A percentile compares a stretch with the other conserved stretches of the same genome.
phyloP scores from a whole-genome alignment of 2,329 filamentous ascomycete genomes.

The Beauveria bassiana region DNA sequence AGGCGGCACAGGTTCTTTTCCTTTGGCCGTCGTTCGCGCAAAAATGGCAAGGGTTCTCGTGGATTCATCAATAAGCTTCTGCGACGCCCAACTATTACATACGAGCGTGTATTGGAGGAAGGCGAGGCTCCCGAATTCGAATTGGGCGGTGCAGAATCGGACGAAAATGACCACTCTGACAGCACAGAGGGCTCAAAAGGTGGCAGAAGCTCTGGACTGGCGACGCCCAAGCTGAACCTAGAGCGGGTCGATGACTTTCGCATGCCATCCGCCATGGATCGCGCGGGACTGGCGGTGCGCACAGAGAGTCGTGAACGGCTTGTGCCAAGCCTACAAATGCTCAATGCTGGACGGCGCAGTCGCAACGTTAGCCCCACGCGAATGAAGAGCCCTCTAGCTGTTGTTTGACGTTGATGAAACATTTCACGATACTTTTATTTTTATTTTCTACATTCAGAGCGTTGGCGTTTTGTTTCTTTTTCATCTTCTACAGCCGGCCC shows the following conservation, averaged over 20 bases:
- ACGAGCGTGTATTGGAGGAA: conserved; percentile 82
- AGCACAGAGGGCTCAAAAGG: conserved; percentile 47
- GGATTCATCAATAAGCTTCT: conserved; percentile 59
- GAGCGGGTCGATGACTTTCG: conserved; percentile 42
- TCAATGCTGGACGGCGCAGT: conserved; percentile 50
- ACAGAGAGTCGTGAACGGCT: conserved; percentile 83
- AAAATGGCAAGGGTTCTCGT: conserved; percentile 36
- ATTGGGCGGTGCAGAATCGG: conserved; percentile 58
- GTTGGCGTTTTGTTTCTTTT: conserved; percentile 2
- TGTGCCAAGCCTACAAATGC: conserved; percentile 45
- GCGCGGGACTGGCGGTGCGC: conserved; percentile 68
- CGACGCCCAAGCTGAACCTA: conserved; percentile 55
- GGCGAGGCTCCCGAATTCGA: conserved; percentile 72
- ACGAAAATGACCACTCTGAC: conserved; percentile 58
- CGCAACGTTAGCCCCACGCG: conserved; percentile 50
- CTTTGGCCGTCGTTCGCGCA: conserved; percentile 25
- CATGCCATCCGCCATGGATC: conserved; percentile 42
- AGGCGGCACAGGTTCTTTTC: conserved; percentile 41
- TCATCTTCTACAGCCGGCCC: background rate
- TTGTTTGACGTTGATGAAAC: background rate
- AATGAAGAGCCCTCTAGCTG: conserved; percentile 48
- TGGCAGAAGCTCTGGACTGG: conserved; percentile 57
- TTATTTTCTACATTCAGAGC: background rate
- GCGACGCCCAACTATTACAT: conserved; percentile 47
- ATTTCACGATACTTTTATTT: background rate